Conservation (phyloP, 257 asterid species). For the Primulina huaijiensis region DNA sequence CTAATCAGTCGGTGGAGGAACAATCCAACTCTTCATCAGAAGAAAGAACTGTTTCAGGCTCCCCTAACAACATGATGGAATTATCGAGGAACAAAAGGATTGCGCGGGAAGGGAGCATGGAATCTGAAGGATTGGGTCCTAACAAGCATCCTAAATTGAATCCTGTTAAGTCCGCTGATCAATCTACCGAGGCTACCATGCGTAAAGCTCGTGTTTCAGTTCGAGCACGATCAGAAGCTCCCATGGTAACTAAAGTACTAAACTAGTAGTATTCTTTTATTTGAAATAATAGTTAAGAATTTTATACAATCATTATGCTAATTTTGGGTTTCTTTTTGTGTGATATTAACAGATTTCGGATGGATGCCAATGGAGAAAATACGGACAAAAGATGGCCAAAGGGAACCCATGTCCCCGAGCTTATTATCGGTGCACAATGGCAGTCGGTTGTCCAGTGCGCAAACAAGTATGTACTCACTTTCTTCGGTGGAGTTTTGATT, state of each 20-base stretch:
- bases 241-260: conserved; percentile 40
- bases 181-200: conserved; percentile 72
- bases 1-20: conserved; percentile 31
- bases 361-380: conserved; percentile 98
- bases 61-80: conserved; percentile 36
- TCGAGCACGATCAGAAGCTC: conserved; percentile 96
- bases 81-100: conserved; percentile 36
- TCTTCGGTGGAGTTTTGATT: not conserved
- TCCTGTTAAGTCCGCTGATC: conserved; percentile 41
- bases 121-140: conserved; percentile 67
- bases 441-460: conserved; percentile 93
- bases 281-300: not conserved
- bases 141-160: conserved; percentile 47
- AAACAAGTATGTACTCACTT: conserved; percentile 53
- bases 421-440: conserved; percentile 92
- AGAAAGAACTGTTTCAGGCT: conserved; percentile 73
- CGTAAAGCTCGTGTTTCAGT: conserved; percentile 97
- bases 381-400: conserved; percentile 95
- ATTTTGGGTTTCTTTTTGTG: not conserved
- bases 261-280: not conserved
- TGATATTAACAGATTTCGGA: conserved; percentile 59
- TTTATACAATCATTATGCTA: not conserved
- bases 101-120: conserved; percentile 72
- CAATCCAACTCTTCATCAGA: conserved; percentile 63
- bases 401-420: conserved; percentile 98